These are phyloP conservation scores for Diplodia scrobiculata DNA, from an alignment of 2,329 filamentous ascomycete genomes.

Conservation along the genomic window DNA sequence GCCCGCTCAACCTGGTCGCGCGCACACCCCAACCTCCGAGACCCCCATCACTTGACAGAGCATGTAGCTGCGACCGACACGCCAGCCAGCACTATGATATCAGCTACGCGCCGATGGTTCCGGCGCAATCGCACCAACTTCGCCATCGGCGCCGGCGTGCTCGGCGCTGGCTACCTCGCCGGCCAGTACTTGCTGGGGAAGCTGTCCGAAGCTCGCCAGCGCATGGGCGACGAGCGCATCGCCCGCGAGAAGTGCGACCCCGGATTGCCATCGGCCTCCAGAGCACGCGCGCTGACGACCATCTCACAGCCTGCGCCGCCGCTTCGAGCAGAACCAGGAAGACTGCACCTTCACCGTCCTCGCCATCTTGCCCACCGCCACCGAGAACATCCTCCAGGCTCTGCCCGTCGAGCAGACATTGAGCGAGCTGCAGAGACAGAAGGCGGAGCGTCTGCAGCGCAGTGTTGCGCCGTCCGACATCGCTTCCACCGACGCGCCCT, in stretches of 20 bases:
- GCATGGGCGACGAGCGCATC: constrained; percentile 94
- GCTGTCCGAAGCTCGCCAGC: constrained; percentile 89
- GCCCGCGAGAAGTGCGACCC: constrained; percentile 85
- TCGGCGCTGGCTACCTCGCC: constrained; percentile 87
- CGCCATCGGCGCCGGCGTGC: constrained; percentile 80
- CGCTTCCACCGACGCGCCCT: constrained; percentile 54
- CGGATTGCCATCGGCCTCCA: not conserved
- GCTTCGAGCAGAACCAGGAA: constrained; percentile 98
- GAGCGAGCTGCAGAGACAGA: constrained; percentile 91
- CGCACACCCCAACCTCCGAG: constrained; percentile 22
- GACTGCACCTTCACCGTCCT: constrained; percentile 98
- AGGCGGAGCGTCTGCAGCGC: constrained; percentile 69
- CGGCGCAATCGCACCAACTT: constrained; percentile 87
- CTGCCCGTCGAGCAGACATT: constrained; percentile 92
- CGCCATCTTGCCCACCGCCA: constrained; percentile 89
- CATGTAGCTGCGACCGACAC: constrained; percentile 18
- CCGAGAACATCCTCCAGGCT: constrained; percentile 81
- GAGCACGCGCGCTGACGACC: constrained; percentile 29
- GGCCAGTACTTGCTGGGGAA: constrained; percentile 91
- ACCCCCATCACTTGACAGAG: constrained; percentile 27
- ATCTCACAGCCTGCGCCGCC: constrained; percentile 73
- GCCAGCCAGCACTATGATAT: constrained; percentile 55
- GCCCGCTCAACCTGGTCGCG: constrained; percentile 13
- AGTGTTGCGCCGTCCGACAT: constrained; percentile 60
- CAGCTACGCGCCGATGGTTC: constrained; percentile 84